Base-by-base conservation (phyloP, 371 early-diverging fungal genomes). In the Fennellomyces sp. region DNA sequence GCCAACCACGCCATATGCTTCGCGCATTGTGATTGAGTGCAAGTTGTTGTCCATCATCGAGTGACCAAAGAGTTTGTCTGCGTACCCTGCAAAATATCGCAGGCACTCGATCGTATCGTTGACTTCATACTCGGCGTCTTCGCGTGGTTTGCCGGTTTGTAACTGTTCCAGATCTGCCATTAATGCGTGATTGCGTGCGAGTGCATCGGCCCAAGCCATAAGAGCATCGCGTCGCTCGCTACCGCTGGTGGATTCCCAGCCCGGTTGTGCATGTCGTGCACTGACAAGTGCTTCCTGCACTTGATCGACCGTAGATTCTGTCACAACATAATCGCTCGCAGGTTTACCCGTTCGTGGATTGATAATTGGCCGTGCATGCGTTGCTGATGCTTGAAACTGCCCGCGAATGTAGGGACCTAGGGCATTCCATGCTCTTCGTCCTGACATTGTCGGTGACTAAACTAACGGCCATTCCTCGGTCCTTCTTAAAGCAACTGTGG, bases 111-210 rank as follows among this genome's bases (percentile, higher is more conserved):
- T 76, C 5, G 84, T 69, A 58, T 94, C 94, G 6, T 61, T 69
- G 2, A 80, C 54, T 51, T 76, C 77, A 35, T 69, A 75, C 17
- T 70, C 47, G 13, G 89, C 81, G 47, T 86, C 87, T 1, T 49
- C 52, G 17, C 87, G 64, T 0, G 92, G 84, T 70, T 96, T 95
- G 2, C 97, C 96, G 6, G 89, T 92, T 67, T 94, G 89, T 15
- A 82, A 51, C n/a, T 89, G 82, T 68, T 96, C 97, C 25, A 94
- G 63, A 0, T 74, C 72, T 10, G 93, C 91, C 45, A 95, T 60
- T 4, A 76, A 74, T 6, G 80, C 70, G 60, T 88, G 72, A 5
- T 76, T 52, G 56, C 88, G 86, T 25, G 23, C 66, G 2, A 95
- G 64, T 0, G 76, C 72, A 6, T 83, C 68, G 3, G 94, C 92